These are phyloP conservation scores for Pichia kudriavzevii DNA, from an alignment of 1,139 yeast species.

Conservation along the genomic window DNA sequence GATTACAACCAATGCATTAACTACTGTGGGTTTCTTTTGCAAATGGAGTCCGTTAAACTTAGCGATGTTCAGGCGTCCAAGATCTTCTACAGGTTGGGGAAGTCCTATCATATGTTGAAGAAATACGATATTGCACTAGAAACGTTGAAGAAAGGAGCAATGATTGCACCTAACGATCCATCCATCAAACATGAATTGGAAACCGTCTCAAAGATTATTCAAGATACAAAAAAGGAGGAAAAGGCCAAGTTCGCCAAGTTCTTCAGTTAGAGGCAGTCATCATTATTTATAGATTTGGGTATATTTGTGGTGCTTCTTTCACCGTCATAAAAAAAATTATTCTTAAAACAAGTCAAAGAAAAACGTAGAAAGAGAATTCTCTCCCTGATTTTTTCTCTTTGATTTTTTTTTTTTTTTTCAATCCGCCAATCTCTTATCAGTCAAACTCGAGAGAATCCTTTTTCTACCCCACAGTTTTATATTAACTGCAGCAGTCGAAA, in stretches of 20 bases:
- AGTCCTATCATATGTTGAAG: slow-evolving; percentile 37
- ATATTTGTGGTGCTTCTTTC: too few relatives aligned
- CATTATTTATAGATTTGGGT: too few relatives aligned
- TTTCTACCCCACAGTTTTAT: too few relatives aligned
- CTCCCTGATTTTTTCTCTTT: too few relatives aligned
- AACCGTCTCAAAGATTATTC: slow-evolving; percentile 33
- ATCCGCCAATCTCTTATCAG: too few relatives aligned
- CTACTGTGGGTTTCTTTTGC: slow-evolving; percentile 50
- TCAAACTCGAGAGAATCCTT: too few relatives aligned
- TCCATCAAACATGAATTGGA: slow-evolving; percentile 39
- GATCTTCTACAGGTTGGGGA: slow-evolving; percentile 52
- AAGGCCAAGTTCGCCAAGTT: slow-evolving; percentile 16
- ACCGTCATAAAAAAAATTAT: too few relatives aligned
- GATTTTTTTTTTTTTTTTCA: too few relatives aligned
- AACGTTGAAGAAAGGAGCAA: slow-evolving; percentile 39
- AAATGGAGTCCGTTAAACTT: slow-evolving; percentile 31
- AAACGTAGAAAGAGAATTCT: too few relatives aligned
- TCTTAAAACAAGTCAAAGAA: too few relatives aligned
- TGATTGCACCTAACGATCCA: slow-evolving; percentile 43
- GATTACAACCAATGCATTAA: slow-evolving; percentile 40
- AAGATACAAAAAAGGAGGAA: slow-evolving; percentile 37
- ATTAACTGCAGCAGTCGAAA: too few relatives aligned
- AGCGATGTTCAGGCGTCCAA: slow-evolving; percentile 47
- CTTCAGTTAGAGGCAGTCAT: too few relatives aligned
- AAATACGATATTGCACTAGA: slow-evolving; percentile 44